Evolutionary conservation across 176 grass and related monocot genomes (phyloP).

Genomic region (Oropetium thomaeum): DNA sequence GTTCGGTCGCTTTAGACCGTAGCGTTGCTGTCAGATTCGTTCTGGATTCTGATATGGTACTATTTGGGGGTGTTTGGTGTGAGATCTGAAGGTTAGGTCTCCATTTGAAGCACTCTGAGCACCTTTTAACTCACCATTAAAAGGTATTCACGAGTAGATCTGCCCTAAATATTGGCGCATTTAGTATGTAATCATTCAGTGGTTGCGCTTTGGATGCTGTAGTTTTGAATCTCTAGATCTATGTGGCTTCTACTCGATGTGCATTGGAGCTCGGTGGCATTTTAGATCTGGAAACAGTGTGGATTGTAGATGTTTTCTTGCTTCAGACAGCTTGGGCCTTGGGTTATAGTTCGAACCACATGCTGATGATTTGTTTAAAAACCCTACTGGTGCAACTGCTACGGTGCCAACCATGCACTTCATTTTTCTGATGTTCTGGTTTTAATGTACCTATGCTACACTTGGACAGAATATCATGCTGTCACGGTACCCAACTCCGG

Average conservation of each 20-base stretch:
- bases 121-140: background rate
- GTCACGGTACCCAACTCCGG: too few species aligned
- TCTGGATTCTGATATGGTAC: rapidly evolving
- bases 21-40: background rate
- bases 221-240: constrained; percentile 3
- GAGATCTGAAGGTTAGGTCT: background rate
- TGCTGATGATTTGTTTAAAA: background rate
- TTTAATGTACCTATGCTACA: background rate
- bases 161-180: background rate
- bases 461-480: background rate
- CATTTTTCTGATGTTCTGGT: background rate
- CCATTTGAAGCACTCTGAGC: background rate
- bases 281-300: background rate
- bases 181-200: background rate
- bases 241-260: background rate
- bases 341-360: background rate
- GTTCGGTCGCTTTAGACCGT: background rate
- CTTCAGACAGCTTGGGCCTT: background rate
- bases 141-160: background rate
- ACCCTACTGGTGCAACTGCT: background rate
- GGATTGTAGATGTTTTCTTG: background rate
- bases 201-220: background rate
- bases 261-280: background rate
- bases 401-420: background rate
- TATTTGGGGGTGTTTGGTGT: background rate